These are phyloP conservation scores for Dryas octopetala DNA, from an alignment of 306 rosid species.

Conservation along the genomic window DNA sequence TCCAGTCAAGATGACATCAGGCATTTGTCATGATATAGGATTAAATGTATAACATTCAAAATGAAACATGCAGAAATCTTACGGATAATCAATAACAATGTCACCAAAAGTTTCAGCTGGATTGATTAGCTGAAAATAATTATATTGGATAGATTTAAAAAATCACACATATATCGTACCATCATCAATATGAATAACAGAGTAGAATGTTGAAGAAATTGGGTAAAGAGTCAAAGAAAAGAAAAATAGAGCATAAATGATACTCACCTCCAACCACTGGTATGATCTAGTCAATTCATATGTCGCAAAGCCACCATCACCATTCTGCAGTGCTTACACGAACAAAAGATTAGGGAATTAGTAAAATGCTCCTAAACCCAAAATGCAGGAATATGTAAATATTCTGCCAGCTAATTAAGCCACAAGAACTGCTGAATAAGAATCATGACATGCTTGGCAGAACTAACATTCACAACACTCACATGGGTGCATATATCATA, in stretches of 20 bases:
- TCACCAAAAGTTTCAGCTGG: slow-evolving; percentile 47
- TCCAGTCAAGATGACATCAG: slow-evolving; percentile 7
- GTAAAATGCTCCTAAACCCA: neutral
- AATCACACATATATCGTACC: neutral
- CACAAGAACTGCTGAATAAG: no score
- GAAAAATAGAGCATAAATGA: neutral
- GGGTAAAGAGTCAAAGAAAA: neutral
- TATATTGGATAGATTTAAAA: neutral
- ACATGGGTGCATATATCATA: no score
- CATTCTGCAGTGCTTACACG: slow-evolving; percentile 26
- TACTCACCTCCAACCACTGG: slow-evolving; percentile 33
- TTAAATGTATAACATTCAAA: slow-evolving; percentile 2
- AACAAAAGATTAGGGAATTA: neutral
- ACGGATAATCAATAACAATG: slow-evolving; percentile 43
- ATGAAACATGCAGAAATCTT: slow-evolving; percentile 14
- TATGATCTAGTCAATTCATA: slow-evolving; percentile 40
- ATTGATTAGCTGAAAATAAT: slow-evolving; percentile 29
- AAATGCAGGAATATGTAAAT: neutral
- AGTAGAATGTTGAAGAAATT: neutral
- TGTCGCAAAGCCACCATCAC: slow-evolving; percentile 36
- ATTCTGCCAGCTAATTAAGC: no score
- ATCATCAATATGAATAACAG: slow-evolving; percentile 1
- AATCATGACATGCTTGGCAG: no score
- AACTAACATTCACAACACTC: no score
- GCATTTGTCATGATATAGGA: neutral